Evolutionary conservation across 495 filamentous ascomycete genomes (phyloP).

Genomic region (Hypoxylon intermedium): DNA sequence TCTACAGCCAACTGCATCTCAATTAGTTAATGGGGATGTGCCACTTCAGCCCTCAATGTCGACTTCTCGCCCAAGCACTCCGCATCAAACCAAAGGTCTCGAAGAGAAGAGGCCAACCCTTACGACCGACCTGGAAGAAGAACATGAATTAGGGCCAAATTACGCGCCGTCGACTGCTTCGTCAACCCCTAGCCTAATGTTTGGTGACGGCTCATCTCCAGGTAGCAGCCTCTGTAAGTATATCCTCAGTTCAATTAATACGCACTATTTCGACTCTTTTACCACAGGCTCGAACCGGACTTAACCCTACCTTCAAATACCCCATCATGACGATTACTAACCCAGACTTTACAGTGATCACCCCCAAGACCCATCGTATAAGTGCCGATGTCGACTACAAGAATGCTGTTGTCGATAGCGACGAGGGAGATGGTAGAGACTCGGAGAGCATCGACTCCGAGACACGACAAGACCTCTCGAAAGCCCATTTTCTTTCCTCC

Average conservation of each 20-base stretch:
- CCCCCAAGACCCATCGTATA: slow-evolving; percentile 34
- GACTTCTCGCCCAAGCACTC: background rate
- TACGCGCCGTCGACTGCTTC: slow-evolving; percentile 43
- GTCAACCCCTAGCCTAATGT: slow-evolving; percentile 48
- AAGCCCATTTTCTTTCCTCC: slow-evolving; percentile 2
- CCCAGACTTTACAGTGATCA: slow-evolving; percentile 22
- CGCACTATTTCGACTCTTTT: slow-evolving; percentile 6
- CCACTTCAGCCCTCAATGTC: too few relatives aligned
- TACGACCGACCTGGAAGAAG: slow-evolving; percentile 4
- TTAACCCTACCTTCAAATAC: too few relatives aligned
- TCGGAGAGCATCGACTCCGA: slow-evolving; percentile 1
- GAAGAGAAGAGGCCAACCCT: slow-evolving; percentile 2
- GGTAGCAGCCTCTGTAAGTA: slow-evolving; percentile 43
- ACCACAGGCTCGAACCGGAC: too few relatives aligned
- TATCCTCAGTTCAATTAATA: slow-evolving; percentile 4
- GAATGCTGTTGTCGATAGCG: slow-evolving; percentile 20
- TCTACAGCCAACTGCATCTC: background rate
- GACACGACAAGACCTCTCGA: slow-evolving; percentile 5
- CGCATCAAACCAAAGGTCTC: background rate
- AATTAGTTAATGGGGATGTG: background rate
- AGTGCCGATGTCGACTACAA: slow-evolving; percentile 16
- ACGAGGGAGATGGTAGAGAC: slow-evolving; percentile 23
- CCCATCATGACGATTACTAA: slow-evolving; percentile 19
- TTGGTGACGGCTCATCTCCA: slow-evolving; percentile 46
- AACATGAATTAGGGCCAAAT: background rate